phyloP scores from a whole-genome alignment of 257 asterid genomes.

The Ballota nigra region DNA sequence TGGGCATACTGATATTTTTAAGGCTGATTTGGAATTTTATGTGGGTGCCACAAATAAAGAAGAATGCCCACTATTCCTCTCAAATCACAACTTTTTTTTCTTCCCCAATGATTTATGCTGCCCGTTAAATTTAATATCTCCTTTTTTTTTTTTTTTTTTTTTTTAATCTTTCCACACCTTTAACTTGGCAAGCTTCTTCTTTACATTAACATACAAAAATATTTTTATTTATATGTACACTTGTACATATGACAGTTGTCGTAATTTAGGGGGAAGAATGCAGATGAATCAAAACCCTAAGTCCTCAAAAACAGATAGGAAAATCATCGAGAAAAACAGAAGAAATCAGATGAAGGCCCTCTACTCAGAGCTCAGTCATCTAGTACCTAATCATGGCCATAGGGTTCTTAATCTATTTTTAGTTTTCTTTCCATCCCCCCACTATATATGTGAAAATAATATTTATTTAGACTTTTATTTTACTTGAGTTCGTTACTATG shows the following conservation, averaged over 20 bases:
- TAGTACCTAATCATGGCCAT: constrained; percentile 47
- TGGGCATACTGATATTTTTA: not conserved
- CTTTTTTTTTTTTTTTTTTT: too few species aligned
- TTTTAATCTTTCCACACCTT: not conserved
- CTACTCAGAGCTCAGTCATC: constrained; percentile 46
- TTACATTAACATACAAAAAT: not conserved
- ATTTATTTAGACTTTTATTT: too few species aligned
- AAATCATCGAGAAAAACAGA: constrained; percentile 63
- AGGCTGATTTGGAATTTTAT: not conserved
- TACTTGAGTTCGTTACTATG: too few species aligned
- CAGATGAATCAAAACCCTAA: constrained; percentile 32
- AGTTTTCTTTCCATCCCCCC: too few species aligned
- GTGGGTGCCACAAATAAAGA: constrained; percentile 18
- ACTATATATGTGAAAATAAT: too few species aligned
- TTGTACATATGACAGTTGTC: not conserved
- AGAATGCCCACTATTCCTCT: not conserved
- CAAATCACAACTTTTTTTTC: constrained; percentile 16
- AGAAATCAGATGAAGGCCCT: constrained; percentile 70
- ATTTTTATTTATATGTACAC: too few species aligned
- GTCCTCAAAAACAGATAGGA: constrained; percentile 45
- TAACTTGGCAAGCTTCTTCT: not conserved
- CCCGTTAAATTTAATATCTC: too few species aligned
- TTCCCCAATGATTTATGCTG: not conserved
- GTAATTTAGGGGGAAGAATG: not conserved
- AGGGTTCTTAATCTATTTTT: constrained; percentile 35